Evolutionary conservation across 345 rosid species (phyloP).

Genomic region (Eucalyptus camaldulensis): DNA sequence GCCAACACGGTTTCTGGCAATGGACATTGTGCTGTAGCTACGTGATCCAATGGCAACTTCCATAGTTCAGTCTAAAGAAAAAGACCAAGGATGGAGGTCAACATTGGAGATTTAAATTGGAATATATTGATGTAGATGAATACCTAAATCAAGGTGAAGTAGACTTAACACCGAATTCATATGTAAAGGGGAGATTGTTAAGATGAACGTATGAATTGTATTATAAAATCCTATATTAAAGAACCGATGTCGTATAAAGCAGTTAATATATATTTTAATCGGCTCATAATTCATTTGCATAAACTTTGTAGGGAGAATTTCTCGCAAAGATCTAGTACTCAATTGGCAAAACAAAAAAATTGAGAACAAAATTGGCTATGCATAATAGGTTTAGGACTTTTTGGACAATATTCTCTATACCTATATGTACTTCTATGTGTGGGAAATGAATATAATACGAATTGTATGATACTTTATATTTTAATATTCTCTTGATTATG

Average conservation of each 20-base stretch:
- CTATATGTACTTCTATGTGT: background rate
- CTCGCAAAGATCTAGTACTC: accelerated
- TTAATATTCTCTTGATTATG: background rate
- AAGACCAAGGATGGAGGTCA: background rate
- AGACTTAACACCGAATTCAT: background rate
- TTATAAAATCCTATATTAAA: background rate
- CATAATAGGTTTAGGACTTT: background rate
- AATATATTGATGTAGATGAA: background rate
- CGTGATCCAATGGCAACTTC: too few relatives aligned
- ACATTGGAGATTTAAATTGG: background rate
- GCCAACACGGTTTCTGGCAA: too few relatives aligned
- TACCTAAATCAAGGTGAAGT: background rate
- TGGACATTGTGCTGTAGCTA: too few relatives aligned
- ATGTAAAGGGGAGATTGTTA: background rate
- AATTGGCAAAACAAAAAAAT: background rate
- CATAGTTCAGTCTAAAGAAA: accelerated
- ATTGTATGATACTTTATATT: background rate
- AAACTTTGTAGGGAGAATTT: background rate
- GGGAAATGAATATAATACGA: background rate
- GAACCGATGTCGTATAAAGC: background rate
- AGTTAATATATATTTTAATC: background rate
- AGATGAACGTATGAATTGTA: background rate
- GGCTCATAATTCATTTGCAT: background rate
- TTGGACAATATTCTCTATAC: background rate
- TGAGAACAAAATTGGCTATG: background rate